Conservation (phyloP, 257 asterid genomes). For the Coffea canephora region DNA sequence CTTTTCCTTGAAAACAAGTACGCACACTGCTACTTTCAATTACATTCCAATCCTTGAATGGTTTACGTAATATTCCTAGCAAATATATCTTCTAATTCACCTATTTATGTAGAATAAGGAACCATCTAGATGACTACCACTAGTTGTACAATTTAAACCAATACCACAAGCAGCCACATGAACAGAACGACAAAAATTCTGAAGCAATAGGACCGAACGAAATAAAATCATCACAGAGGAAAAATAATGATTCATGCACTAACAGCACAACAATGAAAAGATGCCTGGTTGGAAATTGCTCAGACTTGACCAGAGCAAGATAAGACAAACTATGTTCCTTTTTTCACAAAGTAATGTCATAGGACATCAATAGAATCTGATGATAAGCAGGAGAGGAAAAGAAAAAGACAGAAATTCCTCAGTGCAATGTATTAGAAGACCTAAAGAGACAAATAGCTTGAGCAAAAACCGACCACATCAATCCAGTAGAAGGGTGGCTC, state of each 20-base stretch:
- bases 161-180: neutral
- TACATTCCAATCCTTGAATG: neutral
- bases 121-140: neutral
- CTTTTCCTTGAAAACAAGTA: neutral
- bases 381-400: neutral
- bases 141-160: neutral
- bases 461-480: conserved; percentile 11
- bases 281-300: neutral
- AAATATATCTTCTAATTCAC: neutral
- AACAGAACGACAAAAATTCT: neutral
- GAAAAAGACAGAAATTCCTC: neutral
- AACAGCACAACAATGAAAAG: neutral
- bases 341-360: neutral
- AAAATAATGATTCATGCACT: neutral
- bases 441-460: neutral
- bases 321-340: neutral
- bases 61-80: neutral
- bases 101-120: neutral
- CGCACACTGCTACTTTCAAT: neutral
- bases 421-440: too few species aligned
- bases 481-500: conserved; percentile 15
- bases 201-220: too few species aligned
- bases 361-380: neutral
- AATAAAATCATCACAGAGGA: neutral
- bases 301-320: neutral